These are phyloP conservation scores for Ascochyta koolunga DNA, from an alignment of 2,329 filamentous ascomycete genomes.

Conservation along the genomic window DNA sequence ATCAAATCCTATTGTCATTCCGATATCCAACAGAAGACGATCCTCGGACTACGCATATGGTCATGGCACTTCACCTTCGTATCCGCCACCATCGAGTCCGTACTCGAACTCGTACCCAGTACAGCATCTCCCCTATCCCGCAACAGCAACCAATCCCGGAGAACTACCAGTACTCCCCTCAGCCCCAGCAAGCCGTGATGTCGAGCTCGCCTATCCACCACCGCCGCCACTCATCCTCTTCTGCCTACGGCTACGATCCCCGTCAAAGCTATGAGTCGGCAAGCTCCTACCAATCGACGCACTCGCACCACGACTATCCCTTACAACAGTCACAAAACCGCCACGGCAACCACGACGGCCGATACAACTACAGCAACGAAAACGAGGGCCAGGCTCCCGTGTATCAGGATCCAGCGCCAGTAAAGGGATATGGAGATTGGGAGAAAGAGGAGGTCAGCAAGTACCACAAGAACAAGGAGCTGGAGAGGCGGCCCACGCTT, in stretches of 20 bases:
- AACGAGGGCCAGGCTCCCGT: not conserved
- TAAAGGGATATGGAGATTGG: constrained; percentile 13
- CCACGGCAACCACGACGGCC: not conserved
- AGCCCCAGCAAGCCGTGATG: not conserved
- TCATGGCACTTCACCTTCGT: constrained; percentile 6
- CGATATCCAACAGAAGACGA: not conserved
- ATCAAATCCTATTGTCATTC: constrained; percentile 9
- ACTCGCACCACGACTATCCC: not conserved
- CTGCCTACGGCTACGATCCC: constrained; percentile 3
- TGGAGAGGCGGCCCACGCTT: constrained; percentile 36
- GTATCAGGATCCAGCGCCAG: not conserved
- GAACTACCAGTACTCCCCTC: constrained; percentile 1
- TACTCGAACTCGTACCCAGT: constrained; percentile 5
- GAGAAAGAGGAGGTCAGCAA: constrained; percentile 21
- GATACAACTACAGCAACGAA: not conserved
- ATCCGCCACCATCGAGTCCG: not conserved
- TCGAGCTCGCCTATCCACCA: not conserved
- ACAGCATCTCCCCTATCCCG: constrained; percentile 12
- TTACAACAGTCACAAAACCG: not conserved
- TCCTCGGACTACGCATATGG: constrained; percentile 1
- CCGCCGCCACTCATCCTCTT: constrained; percentile 8
- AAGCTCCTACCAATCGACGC: constrained; percentile 6
- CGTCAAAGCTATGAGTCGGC: constrained; percentile 6
- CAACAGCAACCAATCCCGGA: constrained; percentile 15
- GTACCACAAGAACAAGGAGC: constrained; percentile 24